A percentile compares a stretch with the other conserved stretches of the same genome.
These are phyloP conservation scores for Saturnispora diversa DNA, from an alignment of 805 yeast genomes.

Conservation along the genomic window DNA sequence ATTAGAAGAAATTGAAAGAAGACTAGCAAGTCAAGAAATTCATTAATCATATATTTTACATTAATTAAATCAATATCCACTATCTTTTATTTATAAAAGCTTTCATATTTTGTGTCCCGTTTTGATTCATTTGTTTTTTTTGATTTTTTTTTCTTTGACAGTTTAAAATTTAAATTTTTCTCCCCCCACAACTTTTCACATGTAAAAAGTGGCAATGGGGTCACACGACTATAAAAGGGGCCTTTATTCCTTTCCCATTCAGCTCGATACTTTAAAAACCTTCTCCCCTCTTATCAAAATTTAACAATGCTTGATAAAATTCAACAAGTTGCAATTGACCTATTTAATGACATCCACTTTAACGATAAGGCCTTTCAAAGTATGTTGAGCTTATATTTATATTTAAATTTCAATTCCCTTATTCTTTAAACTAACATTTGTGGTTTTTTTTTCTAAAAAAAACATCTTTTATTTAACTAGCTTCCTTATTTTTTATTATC, in stretches of 20 bases:
- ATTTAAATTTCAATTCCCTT: neutral
- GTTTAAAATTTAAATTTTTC: too few relatives aligned
- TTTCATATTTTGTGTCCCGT: too few relatives aligned
- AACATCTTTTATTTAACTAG: slow-evolving; percentile 17
- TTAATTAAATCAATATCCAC: neutral
- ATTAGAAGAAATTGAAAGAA: slow-evolving; percentile 63
- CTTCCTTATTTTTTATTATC: slow-evolving; percentile 58
- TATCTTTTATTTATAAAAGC: neutral
- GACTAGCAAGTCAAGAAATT: slow-evolving; percentile 24
- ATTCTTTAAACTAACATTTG: neutral
- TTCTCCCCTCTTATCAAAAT: too few relatives aligned
- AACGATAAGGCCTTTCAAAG: slow-evolving; percentile 20
- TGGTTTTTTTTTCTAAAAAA: too few relatives aligned
- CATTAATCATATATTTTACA: neutral
- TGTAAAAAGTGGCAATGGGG: too few relatives aligned
- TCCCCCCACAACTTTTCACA: too few relatives aligned
- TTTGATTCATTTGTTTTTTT: too few relatives aligned
- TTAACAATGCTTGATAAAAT: neutral
- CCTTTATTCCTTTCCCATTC: neutral
- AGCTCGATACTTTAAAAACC: too few relatives aligned
- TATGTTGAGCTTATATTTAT: slow-evolving; percentile 14
- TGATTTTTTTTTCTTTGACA: too few relatives aligned
- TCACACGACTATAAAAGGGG: neutral
- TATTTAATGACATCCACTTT: slow-evolving; percentile 21
- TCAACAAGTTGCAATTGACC: slow-evolving; percentile 11